A percentile compares a stretch with the other conserved stretches of the same genome.
phyloP scores from a whole-genome alignment of 495 filamentous ascomycete genomes.

The Podospora fimiseda region DNA sequence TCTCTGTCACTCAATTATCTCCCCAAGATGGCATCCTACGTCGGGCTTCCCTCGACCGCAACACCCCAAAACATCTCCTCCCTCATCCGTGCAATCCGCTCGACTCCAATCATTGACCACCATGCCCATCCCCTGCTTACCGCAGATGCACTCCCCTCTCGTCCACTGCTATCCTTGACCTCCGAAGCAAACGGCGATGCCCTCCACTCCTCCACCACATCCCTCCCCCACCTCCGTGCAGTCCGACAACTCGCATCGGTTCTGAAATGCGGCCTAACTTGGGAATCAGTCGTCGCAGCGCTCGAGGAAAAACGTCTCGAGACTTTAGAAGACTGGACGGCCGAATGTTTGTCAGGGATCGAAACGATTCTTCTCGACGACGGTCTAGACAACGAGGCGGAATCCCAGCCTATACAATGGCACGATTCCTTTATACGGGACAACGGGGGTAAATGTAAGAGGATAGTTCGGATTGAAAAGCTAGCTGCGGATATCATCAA shows the following conservation, averaged over 20 bases:
- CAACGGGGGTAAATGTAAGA: constrained; percentile 51
- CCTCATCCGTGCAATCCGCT: constrained; percentile 46
- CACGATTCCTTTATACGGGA: constrained; percentile 58
- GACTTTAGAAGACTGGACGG: constrained; percentile 53
- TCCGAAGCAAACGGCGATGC: constrained; percentile 69
- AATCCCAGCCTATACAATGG: constrained; percentile 58
- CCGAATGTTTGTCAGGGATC: constrained; percentile 64
- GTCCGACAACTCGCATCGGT: constrained; percentile 60
- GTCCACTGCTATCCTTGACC: constrained; percentile 63
- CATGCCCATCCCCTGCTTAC: constrained; percentile 68
- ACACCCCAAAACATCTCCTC: constrained; percentile 26
- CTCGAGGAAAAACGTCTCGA: constrained; percentile 50
- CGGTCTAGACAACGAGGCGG: constrained; percentile 52
- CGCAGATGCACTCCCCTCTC: constrained; percentile 25
- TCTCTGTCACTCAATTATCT: too few relatives aligned
- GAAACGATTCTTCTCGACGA: constrained; percentile 76
- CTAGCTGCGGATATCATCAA: constrained; percentile 59
- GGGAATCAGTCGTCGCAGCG: constrained; percentile 57
- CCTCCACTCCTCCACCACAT: constrained; percentile 46
- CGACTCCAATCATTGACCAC: constrained; percentile 77
- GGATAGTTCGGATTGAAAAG: constrained; percentile 81
- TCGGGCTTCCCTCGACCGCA: constrained; percentile 24
- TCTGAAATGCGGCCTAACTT: constrained; percentile 52
- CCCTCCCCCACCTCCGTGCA: constrained; percentile 64
- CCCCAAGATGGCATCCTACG: constrained; percentile 25